Conservation (phyloP, 1,284 basidiomycete genomes). For the Cerioporus squamosus region DNA sequence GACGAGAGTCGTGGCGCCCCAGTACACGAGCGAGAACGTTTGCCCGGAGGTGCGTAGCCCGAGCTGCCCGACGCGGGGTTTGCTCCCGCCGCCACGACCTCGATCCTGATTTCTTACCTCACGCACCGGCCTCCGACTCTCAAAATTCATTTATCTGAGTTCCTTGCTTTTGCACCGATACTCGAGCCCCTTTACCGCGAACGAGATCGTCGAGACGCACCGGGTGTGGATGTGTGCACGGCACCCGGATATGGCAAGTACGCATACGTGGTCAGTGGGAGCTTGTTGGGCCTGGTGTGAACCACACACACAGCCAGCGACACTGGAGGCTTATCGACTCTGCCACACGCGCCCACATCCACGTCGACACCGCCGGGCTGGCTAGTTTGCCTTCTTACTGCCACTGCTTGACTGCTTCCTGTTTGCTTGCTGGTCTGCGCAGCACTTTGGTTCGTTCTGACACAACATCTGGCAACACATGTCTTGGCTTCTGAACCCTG, state of each 20-base stretch:
- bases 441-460: neutral
- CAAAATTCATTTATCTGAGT: too few species aligned
- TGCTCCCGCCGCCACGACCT: too few species aligned
- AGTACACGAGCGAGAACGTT: too few species aligned
- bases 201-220: neutral
- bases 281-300: neutral
- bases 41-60: too few species aligned
- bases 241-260: neutral
- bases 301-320: neutral
- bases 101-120: too few species aligned
- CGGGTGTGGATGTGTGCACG: too few species aligned
- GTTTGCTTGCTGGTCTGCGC: conserved; percentile 10
- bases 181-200: too few species aligned
- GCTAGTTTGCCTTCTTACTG: neutral
- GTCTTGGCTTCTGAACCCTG: conserved; percentile 61
- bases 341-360: neutral
- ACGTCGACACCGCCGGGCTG: neutral
- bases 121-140: too few species aligned
- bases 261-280: conserved; percentile 6
- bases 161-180: too few species aligned
- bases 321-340: neutral
- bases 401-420: conserved; percentile 10
- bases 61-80: too few species aligned
- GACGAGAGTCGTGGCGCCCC: too few species aligned
- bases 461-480: conserved; percentile 29